A percentile compares a stretch with the other conserved stretches of the same genome.
phyloP scores from a whole-genome alignment of 768 basidiomycete genomes.

The Gloeophyllum trabeum region DNA sequence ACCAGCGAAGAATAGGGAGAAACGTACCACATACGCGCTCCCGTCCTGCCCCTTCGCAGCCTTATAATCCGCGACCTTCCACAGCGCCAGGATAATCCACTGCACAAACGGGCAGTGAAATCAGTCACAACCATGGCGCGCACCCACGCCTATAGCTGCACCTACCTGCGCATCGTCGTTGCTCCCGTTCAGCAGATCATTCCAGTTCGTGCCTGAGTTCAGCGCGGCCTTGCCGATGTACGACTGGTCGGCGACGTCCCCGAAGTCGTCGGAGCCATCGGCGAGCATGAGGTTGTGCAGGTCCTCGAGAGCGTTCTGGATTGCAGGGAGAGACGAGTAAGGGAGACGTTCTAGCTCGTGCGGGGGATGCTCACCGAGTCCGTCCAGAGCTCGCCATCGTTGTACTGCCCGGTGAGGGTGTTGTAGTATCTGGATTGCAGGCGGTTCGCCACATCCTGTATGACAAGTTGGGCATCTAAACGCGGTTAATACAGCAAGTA shows the following conservation, averaged over 20 bases:
- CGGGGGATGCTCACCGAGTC: conserved; percentile 30
- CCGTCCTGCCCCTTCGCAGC: neutral
- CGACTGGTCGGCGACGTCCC: conserved; percentile 27
- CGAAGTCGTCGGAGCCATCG: conserved; percentile 28
- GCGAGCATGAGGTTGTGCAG: conserved; percentile 48
- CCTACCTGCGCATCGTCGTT: conserved; percentile 49
- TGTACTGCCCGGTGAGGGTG: conserved; percentile 27
- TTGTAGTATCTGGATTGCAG: conserved; percentile 29
- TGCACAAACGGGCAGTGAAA: too few relatives aligned
- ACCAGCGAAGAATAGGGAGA: neutral
- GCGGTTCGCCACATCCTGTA: conserved; percentile 15
- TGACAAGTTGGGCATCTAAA: neutral
- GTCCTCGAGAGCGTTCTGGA: conserved; percentile 44
- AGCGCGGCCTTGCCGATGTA: conserved; percentile 33
- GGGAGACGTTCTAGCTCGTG: neutral
- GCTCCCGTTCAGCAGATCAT: conserved; percentile 28
- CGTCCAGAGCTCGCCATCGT: conserved; percentile 42
- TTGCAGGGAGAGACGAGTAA: neutral
- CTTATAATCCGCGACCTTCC: neutral
- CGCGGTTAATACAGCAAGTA: neutral
- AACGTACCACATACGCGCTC: neutral
- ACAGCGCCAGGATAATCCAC: neutral
- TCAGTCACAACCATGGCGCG: too few relatives aligned
- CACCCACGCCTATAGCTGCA: too few relatives aligned
- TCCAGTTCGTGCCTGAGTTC: conserved; percentile 30